Conservation (phyloP, 2,329 filamentous ascomycete genomes). For the Penicillium expansum region DNA sequence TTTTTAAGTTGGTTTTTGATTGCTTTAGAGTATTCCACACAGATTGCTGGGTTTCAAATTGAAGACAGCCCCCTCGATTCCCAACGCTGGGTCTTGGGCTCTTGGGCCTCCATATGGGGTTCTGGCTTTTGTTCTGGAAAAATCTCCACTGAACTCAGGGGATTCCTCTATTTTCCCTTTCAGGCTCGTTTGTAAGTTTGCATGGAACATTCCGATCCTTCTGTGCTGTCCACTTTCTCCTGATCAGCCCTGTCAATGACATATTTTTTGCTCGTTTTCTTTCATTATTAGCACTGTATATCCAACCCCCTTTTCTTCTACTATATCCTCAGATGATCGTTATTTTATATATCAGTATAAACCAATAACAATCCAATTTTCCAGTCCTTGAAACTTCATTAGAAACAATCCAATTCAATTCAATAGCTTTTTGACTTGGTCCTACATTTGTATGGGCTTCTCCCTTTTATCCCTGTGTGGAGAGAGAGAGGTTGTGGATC, state of each 20-base stretch:
- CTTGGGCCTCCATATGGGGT: neutral
- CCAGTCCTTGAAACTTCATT: neutral
- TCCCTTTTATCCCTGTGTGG: slow-evolving; percentile 5
- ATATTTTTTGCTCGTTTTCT: neutral
- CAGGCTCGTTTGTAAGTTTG: slow-evolving; percentile 14
- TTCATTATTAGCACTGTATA: neutral
- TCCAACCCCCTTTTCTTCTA: neutral
- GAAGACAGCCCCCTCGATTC: neutral
- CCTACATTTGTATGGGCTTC: slow-evolving; percentile 1
- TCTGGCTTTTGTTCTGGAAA: slow-evolving; percentile 19
- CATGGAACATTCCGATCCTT: slow-evolving; percentile 12
- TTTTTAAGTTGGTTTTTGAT: neutral
- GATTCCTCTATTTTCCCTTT: slow-evolving; percentile 16
- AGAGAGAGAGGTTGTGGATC: neutral
- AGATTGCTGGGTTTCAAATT: slow-evolving; percentile 12
- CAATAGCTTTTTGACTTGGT: neutral
- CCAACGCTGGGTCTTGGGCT: neutral
- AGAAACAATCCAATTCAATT: slow-evolving; percentile 8
- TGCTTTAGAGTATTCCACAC: neutral
- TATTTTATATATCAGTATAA: neutral
- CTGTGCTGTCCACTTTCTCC: slow-evolving; percentile 5
- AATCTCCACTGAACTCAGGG: slow-evolving; percentile 12
- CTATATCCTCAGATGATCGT: neutral
- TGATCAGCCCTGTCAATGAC: slow-evolving; percentile 10
- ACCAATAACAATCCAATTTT: neutral